Evolutionary conservation across 805 yeast species (phyloP), one percentile per base, ranked within the genome.

Genomic region (Candida quercuum): DNA sequence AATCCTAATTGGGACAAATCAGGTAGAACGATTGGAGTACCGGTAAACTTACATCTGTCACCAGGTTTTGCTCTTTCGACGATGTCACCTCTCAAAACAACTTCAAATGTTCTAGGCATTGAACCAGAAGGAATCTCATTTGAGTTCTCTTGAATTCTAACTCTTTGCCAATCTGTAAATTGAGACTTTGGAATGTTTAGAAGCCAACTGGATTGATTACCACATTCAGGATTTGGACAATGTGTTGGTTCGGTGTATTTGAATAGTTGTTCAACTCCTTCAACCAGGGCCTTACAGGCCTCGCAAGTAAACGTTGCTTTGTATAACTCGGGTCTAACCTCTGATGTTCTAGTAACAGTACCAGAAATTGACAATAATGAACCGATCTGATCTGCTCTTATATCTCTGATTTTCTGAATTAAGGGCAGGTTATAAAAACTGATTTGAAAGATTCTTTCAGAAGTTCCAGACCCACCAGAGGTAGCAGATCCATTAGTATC

Each of bases 11-110:
- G 99, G 2, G 95, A 69, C 6, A 93, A 84, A 61, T 91, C 98
- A 1, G 99, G 99, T 16, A 91, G 77, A 8, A 89, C 98, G 41
- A 93, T 87, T 56, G 88, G 93, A 1, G 95, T 82, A 32, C 99
- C 99, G 0, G 95, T 86, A 59, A 93, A 88, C 48, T 78, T 77
- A 64, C 96, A 86, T 58, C 86, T 84, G 61, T 91, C 98, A 48
- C 99, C 99, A 2, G 99, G 97, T 61, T 91, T 93, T 3, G 97
- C 97, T 47, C 88, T 72, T 57, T 91, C 99, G 8, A 93, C 98
- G 37, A 87, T 72, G 49, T 91, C 97, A 36, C 98, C 98, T 51
- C 99, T 72, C 41, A 91, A 64, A 36, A 91, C 84, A 18, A 91
- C 91, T 59, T 91, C 99, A 52, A 91, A 62, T 2, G 96, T 91